These are phyloP conservation scores for Amanita subjunquillea DNA, from an alignment of 768 basidiomycete genomes.

Conservation along the genomic window DNA sequence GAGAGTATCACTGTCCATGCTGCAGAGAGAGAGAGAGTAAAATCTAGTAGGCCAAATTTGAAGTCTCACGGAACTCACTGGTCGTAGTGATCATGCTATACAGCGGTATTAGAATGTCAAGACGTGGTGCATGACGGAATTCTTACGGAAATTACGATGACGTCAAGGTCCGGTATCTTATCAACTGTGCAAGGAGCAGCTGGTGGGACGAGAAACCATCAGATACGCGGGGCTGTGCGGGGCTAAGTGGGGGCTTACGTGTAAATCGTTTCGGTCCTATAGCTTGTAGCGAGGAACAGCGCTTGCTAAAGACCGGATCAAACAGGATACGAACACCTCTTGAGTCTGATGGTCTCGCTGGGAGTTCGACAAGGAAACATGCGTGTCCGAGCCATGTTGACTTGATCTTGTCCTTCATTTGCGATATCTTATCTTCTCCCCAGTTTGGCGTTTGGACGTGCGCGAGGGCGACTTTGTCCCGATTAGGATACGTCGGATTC, in stretches of 20 bases:
- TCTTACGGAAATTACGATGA: constrained; percentile 50
- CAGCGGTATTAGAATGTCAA: neutral
- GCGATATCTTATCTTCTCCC: constrained; percentile 18
- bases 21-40: constrained; percentile 6
- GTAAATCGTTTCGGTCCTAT: constrained; percentile 39
- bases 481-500: constrained; percentile 10
- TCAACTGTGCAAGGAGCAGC: constrained; percentile 39
- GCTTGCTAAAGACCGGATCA: constrained; percentile 42
- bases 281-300: constrained; percentile 37
- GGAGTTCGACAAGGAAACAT: constrained; percentile 42
- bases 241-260: constrained; percentile 19
- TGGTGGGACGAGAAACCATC: constrained; percentile 7
- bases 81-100: constrained; percentile 42
- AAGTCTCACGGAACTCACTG: constrained; percentile 21
- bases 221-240: neutral
- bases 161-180: constrained; percentile 52
- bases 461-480: constrained; percentile 12
- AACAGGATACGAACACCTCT: constrained; percentile 39
- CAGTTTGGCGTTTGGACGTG: constrained; percentile 28
- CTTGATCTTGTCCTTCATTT: constrained; percentile 29
- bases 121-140: neutral
- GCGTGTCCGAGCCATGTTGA: constrained; percentile 50
- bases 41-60: neutral
- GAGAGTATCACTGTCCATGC: constrained; percentile 36
- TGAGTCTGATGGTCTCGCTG: constrained; percentile 16